Conservation (phyloP, 2,329 filamentous ascomycete species). For the Grosmannia clavigera region DNA sequence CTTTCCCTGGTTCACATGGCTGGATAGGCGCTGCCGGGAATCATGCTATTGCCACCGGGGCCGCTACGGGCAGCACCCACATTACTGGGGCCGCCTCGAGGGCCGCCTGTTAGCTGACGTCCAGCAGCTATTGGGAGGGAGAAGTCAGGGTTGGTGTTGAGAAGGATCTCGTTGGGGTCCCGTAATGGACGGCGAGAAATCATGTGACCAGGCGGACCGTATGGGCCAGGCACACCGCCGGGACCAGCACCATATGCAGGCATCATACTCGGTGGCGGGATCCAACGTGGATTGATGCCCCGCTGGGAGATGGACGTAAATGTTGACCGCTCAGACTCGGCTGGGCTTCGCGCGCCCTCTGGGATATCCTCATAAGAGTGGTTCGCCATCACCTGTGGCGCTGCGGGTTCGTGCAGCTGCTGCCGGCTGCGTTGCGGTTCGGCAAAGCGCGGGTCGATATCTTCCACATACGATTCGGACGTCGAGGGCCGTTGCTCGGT, state of each 20-base stretch:
- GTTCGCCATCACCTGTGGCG: constrained; percentile 15
- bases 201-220: neutral
- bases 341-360: constrained; percentile 52
- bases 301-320: constrained; percentile 89
- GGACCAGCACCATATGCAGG: constrained; percentile 24
- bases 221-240: neutral
- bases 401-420: constrained; percentile 17
- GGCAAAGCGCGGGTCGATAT: constrained; percentile 80
- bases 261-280: constrained; percentile 36
- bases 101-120: constrained; percentile 7
- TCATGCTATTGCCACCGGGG: constrained; percentile 26
- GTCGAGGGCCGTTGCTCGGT: constrained; percentile 12
- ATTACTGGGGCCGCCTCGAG: constrained; percentile 9
- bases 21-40: constrained; percentile 42
- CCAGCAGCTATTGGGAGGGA: constrained; percentile 39
- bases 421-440: constrained; percentile 20
- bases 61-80: constrained; percentile 14
- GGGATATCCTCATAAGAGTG: constrained; percentile 22
- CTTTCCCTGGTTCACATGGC: constrained; percentile 5
- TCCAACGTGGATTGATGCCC: constrained; percentile 80
- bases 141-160: constrained; percentile 80
- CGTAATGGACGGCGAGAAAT: constrained; percentile 31
- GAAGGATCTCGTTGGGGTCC: constrained; percentile 57
- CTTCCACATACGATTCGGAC: constrained; percentile 62
- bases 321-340: constrained; percentile 65